A percentile compares a stretch with the other conserved stretches of the same genome.
phyloP scores from a whole-genome alignment of 1,284 basidiomycete genomes.

The Cronartium quercuum region DNA sequence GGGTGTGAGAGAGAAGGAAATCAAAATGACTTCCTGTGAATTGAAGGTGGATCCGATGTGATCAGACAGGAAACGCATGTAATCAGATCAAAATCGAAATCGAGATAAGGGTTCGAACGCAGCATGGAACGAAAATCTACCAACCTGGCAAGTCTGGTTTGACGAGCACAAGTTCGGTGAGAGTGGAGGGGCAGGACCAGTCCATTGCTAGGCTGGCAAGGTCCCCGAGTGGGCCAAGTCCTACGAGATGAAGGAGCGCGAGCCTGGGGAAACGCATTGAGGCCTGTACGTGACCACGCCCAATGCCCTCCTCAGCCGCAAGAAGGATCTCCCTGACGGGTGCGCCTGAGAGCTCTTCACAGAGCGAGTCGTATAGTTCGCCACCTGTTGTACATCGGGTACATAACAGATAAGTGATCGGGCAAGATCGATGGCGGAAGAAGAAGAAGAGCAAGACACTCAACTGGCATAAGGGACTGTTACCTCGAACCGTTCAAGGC shows the following conservation, averaged over 20 bases:
- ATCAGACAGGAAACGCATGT: not conserved
- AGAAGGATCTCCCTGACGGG: conserved; percentile 14
- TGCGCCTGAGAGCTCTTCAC: conserved; percentile 6
- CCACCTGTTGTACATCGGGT: conserved; percentile 12
- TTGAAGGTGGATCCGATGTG: not conserved
- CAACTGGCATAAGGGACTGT: conserved; percentile 32
- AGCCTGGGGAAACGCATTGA: conserved; percentile 27
- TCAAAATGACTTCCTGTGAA: conserved; percentile 21
- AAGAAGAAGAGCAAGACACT: not conserved
- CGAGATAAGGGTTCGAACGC: not conserved
- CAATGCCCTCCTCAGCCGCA: conserved; percentile 28
- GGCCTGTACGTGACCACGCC: conserved; percentile 35
- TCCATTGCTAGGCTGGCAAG: conserved; percentile 9
- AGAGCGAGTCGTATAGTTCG: conserved; percentile 34
- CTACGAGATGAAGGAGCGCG: conserved; percentile 11
- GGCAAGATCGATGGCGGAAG: not conserved
- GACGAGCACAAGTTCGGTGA: conserved; percentile 28
- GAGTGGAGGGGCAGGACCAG: conserved; percentile 4
- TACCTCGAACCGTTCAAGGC: conserved; percentile 22
- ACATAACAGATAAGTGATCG: not conserved
- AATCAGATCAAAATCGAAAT: not conserved
- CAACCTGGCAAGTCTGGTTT: conserved; percentile 31
- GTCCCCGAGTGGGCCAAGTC: conserved; percentile 19
- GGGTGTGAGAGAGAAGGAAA: conserved; percentile 19
- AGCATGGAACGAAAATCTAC: not conserved